A percentile compares a stretch with the other conserved stretches of the same genome.
These are phyloP conservation scores for Darksidea phi DNA, from an alignment of 495 filamentous ascomycete species.

Conservation along the genomic window DNA sequence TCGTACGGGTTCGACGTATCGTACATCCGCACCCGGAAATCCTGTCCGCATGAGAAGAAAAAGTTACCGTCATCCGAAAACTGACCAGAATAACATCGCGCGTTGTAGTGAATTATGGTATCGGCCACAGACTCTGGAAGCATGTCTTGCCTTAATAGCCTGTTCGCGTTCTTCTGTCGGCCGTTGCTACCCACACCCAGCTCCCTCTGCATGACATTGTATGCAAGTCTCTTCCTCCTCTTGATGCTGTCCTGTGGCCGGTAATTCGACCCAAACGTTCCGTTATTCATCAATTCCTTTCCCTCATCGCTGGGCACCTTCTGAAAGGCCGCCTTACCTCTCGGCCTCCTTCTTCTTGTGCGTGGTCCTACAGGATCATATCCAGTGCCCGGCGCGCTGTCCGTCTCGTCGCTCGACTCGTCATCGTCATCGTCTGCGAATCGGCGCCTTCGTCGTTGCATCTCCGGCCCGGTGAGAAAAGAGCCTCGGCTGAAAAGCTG, in stretches of 20 bases:
- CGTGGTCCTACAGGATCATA: conserved; percentile 13
- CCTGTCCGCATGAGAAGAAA: conserved; percentile 92
- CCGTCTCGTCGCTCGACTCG: no score
- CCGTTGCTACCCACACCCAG: conserved; percentile 60
- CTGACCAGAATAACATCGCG: conserved; percentile 88
- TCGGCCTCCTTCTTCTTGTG: conserved; percentile 40
- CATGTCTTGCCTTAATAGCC: conserved; percentile 57
- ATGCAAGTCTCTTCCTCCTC: conserved; percentile 62
- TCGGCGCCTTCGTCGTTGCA: conserved; percentile 1
- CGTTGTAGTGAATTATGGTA: conserved; percentile 81
- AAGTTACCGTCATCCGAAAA: conserved; percentile 97
- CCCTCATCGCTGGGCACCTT: conserved; percentile 77
- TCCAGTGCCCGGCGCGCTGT: conserved; percentile 23
- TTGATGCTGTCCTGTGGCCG: conserved; percentile 50
- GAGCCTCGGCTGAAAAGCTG: conserved; percentile 40
- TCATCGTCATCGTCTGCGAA: conserved; percentile 16
- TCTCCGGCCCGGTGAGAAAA: conserved; percentile 23
- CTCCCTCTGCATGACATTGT: conserved; percentile 74
- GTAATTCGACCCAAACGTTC: conserved; percentile 68
- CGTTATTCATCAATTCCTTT: conserved; percentile 71
- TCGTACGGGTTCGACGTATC: conserved; percentile 94
- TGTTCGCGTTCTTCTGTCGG: conserved; percentile 55
- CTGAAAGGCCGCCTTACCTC: conserved; percentile 54
- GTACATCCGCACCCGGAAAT: conserved; percentile 94
- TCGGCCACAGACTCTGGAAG: conserved; percentile 74